Evolutionary conservation across 1,284 basidiomycete species (phyloP).

Genomic region (Trichosporon coremiiforme): DNA sequence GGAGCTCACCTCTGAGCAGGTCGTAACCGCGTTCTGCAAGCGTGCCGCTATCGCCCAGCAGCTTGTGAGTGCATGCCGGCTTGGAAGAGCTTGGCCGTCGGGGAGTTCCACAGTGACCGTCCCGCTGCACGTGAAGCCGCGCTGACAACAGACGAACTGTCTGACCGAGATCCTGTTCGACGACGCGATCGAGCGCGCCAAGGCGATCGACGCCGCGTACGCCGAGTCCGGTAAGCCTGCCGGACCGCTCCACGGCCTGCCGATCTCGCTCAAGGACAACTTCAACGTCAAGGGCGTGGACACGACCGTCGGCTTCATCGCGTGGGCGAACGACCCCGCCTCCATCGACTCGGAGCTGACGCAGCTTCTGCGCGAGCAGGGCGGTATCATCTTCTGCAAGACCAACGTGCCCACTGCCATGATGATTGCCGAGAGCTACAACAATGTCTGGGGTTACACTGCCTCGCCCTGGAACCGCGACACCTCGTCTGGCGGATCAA

Average conservation of each 20-base stretch:
- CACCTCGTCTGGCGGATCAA: slow-evolving; percentile 64
- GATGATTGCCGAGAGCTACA: slow-evolving; percentile 50
- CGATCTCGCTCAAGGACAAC: slow-evolving; percentile 58
- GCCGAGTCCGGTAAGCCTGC: slow-evolving; percentile 50
- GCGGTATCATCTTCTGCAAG: slow-evolving; percentile 50
- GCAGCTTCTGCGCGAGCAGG: slow-evolving; percentile 40
- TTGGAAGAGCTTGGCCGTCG: too few relatives aligned
- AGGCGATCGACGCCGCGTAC: slow-evolving; percentile 55
- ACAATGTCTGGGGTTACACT: slow-evolving; percentile 66
- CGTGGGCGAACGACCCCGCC: slow-evolving; percentile 42
- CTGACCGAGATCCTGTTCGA: slow-evolving; percentile 58
- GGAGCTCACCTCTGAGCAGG: slow-evolving; percentile 39
- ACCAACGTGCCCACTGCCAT: slow-evolving; percentile 50
- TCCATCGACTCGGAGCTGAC: slow-evolving; percentile 41
- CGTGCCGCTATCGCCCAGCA: slow-evolving; percentile 79
- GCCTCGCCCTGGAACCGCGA: slow-evolving; percentile 65
- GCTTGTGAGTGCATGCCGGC: slow-evolving; percentile 61
- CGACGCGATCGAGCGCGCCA: slow-evolving; percentile 55
- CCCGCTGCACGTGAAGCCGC: not conserved
- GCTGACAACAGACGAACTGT: slow-evolving; percentile 53
- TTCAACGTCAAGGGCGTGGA: slow-evolving; percentile 55
- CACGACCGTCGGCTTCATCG: slow-evolving; percentile 46
- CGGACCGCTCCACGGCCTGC: slow-evolving; percentile 61
- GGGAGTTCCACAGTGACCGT: not conserved
- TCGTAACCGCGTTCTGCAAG: slow-evolving; percentile 68